These are phyloP conservation scores for Bruguiera gymnorhiza DNA, from an alignment of 345 rosid genomes.

Conservation along the genomic window DNA sequence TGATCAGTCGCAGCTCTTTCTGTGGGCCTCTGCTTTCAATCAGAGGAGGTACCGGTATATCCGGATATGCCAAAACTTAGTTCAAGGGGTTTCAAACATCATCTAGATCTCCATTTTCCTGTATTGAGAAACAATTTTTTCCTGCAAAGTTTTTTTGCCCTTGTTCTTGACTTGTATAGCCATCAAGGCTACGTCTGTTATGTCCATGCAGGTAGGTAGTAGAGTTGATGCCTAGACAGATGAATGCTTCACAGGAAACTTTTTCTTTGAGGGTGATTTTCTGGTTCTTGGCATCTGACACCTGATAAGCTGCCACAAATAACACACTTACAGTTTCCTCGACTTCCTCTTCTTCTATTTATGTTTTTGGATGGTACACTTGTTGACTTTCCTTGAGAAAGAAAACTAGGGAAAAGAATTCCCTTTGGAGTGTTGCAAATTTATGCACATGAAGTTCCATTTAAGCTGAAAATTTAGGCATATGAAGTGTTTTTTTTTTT, in stretches of 20 bases:
- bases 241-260: conserved; percentile 1
- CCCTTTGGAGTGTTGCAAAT: no score
- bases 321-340: neutral
- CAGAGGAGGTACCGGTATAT: conserved; percentile 46
- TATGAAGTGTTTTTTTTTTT: no score
- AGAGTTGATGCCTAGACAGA: conserved; percentile 17
- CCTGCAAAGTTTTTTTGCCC: neutral
- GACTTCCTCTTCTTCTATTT: neutral
- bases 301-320: conserved; percentile 1
- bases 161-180: conserved; percentile 31
- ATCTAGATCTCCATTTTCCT: conserved; percentile 17
- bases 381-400: no score
- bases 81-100: conserved; percentile 25
- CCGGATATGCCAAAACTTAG: conserved; percentile 31
- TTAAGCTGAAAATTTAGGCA: no score
- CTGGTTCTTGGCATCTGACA: conserved; percentile 9
- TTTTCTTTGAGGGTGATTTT: neutral
- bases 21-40: conserved; percentile 55
- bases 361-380: no score
- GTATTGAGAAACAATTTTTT: conserved; percentile 20
- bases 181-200: conserved; percentile 15
- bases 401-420: no score
- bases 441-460: no score
- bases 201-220: conserved; percentile 4
- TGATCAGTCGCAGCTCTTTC: conserved; percentile 41